Conservation (phyloP, 371 early-diverging fungal genomes). For the Apophysomyces variabilis region DNA sequence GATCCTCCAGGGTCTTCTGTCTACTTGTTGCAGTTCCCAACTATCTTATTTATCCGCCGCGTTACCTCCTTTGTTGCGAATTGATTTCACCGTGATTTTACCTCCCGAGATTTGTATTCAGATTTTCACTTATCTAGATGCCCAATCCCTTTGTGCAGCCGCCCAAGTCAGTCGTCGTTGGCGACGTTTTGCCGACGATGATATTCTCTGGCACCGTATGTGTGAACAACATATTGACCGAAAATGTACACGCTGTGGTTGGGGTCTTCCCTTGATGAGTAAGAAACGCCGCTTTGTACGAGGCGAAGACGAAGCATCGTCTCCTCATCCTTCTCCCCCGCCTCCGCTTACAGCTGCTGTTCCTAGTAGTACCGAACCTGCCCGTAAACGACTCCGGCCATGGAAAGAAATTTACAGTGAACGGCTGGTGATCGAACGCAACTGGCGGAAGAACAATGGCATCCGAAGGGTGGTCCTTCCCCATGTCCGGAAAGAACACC, state of each 20-base stretch:
- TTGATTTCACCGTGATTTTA: slow-evolving; percentile 76
- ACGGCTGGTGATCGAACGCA: slow-evolving; percentile 78
- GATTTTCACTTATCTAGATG: slow-evolving; percentile 87
- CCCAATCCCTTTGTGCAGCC: slow-evolving; percentile 83
- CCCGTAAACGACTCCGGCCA: background rate
- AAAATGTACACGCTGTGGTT: slow-evolving; percentile 92
- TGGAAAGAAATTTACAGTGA: slow-evolving; percentile 90
- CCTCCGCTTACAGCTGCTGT: too few species aligned
- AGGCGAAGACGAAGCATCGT: background rate
- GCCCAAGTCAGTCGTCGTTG: slow-evolving; percentile 83
- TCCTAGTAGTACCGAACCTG: too few species aligned
- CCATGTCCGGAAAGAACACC: slow-evolving; percentile 68
- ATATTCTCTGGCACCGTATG: slow-evolving; percentile 91
- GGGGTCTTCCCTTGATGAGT: slow-evolving; percentile 83
- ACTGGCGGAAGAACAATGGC: slow-evolving; percentile 79
- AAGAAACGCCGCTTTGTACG: slow-evolving; percentile 30
- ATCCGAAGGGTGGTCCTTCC: slow-evolving; percentile 41
- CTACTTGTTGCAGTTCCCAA: slow-evolving; percentile 73
- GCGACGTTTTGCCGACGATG: slow-evolving; percentile 84
- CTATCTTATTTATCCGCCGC: slow-evolving; percentile 74
- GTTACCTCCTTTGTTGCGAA: slow-evolving; percentile 67
- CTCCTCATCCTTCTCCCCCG: too few species aligned
- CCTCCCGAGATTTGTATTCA: slow-evolving; percentile 80
- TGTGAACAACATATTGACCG: slow-evolving; percentile 95
- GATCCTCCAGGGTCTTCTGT: slow-evolving; percentile 69